These are phyloP conservation scores for Fusarium penzigii DNA, from an alignment of 2,329 filamentous ascomycete genomes.

Conservation along the genomic window DNA sequence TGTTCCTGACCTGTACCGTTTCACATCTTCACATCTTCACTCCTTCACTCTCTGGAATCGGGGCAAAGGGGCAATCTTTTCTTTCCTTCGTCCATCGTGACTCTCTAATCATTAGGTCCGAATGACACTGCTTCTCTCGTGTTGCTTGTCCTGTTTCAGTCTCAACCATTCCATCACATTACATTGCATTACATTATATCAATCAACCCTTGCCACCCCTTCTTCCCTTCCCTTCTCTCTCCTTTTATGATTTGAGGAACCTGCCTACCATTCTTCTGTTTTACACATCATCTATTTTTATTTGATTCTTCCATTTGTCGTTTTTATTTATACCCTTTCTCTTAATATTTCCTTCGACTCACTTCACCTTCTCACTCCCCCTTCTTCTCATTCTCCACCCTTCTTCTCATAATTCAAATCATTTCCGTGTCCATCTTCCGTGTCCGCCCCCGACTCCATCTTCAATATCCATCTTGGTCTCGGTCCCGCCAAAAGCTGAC, in stretches of 20 bases:
- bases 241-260: neutral
- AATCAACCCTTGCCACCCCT: neutral
- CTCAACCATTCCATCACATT: too few relatives aligned
- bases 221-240: constrained; percentile 1
- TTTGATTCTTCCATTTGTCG: constrained; percentile 1
- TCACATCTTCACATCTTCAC: too few relatives aligned
- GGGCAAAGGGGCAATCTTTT: neutral
- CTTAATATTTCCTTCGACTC: too few relatives aligned
- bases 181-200: constrained; percentile 1
- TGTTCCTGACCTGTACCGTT: neutral
- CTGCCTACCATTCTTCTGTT: neutral
- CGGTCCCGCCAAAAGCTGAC: constrained; percentile 7
- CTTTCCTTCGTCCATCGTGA: neutral
- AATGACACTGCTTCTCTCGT: too few relatives aligned
- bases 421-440: too few relatives aligned
- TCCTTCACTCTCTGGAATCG: neutral
- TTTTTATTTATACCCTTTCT: neutral
- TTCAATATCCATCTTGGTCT: neutral
- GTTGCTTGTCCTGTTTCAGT: neutral
- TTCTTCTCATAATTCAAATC: neutral
- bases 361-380: neutral
- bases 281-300: constrained; percentile 1
- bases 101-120: neutral
- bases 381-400: constrained; percentile 2
- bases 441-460: neutral